Percentiles rank a stretch among this genome's conserved stretches.
Evolutionary conservation across 768 basidiomycete species (phyloP).

Genomic region (Nidularia pulvinata): DNA sequence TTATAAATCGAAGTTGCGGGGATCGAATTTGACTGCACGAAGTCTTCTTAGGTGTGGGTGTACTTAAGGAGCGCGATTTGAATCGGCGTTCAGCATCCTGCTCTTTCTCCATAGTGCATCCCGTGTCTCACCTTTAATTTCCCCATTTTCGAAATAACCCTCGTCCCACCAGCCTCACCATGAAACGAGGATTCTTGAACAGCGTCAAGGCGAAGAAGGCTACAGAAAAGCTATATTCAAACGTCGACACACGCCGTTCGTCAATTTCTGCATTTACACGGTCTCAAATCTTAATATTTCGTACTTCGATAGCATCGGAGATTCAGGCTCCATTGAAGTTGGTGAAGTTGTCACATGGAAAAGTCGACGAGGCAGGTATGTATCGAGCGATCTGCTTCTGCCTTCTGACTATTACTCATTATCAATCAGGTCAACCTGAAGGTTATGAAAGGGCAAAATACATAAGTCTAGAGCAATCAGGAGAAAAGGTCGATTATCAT

Average conservation of each 20-base stretch:
- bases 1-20: too few relatives aligned
- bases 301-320: not conserved
- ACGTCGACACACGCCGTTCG: not conserved
- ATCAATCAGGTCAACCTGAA: not conserved
- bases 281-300: not conserved
- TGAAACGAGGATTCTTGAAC: not conserved
- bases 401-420: not conserved
- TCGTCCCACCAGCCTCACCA: not conserved
- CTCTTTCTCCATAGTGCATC: too few relatives aligned
- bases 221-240: too few relatives aligned
- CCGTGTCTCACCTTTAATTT: too few relatives aligned
- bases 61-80: too few relatives aligned
- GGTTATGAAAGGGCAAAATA: not conserved
- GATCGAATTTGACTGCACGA: too few relatives aligned
- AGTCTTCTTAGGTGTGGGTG: too few relatives aligned
- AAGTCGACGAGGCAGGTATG: not conserved
- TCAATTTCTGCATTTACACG: not conserved
- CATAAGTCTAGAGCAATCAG: not conserved
- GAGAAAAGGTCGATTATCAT: not conserved
- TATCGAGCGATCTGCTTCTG: not conserved
- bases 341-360: not conserved
- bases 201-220: not conserved
- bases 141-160: not conserved
- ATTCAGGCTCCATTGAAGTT: not conserved
- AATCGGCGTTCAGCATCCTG: too few relatives aligned